Conservation (phyloP, 192 early-diverging fungal genomes). For the Linnemannia exigua region DNA sequence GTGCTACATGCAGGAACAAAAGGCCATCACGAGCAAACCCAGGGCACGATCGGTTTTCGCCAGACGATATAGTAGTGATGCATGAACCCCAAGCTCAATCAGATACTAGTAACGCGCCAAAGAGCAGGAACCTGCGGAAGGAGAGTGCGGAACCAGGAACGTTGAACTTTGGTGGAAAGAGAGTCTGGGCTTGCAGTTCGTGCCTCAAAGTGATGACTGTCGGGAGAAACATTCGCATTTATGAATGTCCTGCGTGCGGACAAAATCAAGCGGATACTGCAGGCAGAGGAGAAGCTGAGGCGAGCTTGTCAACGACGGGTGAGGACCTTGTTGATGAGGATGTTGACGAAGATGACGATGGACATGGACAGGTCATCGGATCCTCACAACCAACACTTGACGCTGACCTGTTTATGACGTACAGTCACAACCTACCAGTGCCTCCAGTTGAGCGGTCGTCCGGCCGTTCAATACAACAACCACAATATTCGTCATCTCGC, state of each 20-base stretch:
- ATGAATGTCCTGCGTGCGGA: neutral
- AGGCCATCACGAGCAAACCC: neutral
- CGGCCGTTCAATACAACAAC: neutral
- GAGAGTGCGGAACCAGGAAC: neutral
- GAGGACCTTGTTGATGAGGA: neutral
- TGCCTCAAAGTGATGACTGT: neutral
- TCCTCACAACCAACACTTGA: slow-evolving; percentile 29
- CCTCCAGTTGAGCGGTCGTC: neutral
- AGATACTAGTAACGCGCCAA: neutral
- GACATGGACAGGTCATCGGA: neutral
- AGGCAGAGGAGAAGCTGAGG: neutral
- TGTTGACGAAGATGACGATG: neutral
- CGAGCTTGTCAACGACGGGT: neutral
- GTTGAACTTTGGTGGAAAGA: neutral
- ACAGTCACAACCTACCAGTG: neutral
- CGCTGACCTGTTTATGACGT: neutral
- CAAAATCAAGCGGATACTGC: neutral
- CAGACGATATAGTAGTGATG: neutral
- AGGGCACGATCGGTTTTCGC: neutral
- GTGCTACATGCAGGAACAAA: neutral
- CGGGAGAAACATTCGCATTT: neutral
- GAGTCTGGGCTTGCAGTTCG: neutral
- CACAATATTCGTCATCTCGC: neutral
- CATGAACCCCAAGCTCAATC: neutral
- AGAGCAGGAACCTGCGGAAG: neutral